Evolutionary conservation across 768 basidiomycete genomes (phyloP).

Genomic region (Tulasnella sp.): DNA sequence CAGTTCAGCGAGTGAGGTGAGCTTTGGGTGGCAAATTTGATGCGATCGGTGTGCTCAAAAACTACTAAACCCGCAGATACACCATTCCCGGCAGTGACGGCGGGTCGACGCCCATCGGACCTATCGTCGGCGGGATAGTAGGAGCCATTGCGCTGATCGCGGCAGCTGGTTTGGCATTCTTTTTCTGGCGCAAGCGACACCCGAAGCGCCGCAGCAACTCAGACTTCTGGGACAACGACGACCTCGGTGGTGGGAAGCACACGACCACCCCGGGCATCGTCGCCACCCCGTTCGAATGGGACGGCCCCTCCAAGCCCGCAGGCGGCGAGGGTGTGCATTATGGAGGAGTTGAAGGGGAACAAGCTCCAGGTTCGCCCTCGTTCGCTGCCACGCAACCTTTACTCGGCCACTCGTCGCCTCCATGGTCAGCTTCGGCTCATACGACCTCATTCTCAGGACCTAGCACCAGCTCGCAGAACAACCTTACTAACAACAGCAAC

Average conservation of each 20-base stretch:
- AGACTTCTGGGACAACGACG: slow-evolving; percentile 8
- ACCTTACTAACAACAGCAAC: not conserved
- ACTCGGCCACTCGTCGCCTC: not conserved
- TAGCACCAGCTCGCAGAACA: not conserved
- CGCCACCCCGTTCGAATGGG: slow-evolving; percentile 13
- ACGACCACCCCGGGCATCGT: not conserved
- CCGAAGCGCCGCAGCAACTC: not conserved
- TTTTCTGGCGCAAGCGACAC: not conserved
- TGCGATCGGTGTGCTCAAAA: not conserved
- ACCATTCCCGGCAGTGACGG: not conserved
- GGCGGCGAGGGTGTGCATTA: not conserved
- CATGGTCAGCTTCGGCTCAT: not conserved
- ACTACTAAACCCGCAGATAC: not conserved
- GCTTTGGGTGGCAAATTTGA: not conserved
- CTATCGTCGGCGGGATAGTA: slow-evolving; percentile 5
- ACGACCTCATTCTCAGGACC: not conserved
- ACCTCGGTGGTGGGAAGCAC: not conserved
- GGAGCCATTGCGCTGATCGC: not conserved
- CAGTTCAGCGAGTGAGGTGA: not conserved
- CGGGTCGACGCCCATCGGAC: not conserved
- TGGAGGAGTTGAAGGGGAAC: not conserved
- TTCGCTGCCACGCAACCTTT: slow-evolving; percentile 5
- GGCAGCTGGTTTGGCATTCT: not conserved
- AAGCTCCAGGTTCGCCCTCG: slow-evolving; percentile 1
- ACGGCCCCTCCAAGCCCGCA: not conserved